Conservation (phyloP, 106 monocot genomes). For the Agapanthus africanus region DNA sequence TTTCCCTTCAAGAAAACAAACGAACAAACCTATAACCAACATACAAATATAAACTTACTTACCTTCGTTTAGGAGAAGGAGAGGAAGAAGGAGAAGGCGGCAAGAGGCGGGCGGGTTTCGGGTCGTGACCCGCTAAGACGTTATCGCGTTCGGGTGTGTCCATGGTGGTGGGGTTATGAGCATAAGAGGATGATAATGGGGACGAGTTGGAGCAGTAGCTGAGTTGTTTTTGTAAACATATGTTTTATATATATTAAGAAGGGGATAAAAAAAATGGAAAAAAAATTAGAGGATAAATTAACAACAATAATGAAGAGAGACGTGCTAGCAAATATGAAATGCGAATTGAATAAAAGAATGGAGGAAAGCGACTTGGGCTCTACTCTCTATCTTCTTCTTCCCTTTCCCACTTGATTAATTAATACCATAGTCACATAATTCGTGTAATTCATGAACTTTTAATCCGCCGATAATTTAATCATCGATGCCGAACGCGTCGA, state of each 20-base stretch:
- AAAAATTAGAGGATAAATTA: neutral
- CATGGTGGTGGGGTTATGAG: neutral
- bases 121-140: neutral
- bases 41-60: neutral
- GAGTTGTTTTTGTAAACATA: neutral
- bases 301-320: neutral
- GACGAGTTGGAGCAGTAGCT: neutral
- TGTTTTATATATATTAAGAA: neutral
- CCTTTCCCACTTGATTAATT: neutral
- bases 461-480: too few species aligned
- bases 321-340: slow-evolving; percentile 3
- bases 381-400: neutral
- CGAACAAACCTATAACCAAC: slow-evolving; percentile 7
- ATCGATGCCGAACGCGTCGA: too few species aligned
- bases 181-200: neutral
- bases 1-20: neutral
- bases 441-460: too few species aligned
- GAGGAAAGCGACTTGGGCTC: neutral
- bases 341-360: neutral
- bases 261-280: too few species aligned
- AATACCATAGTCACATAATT: too few species aligned
- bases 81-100: neutral
- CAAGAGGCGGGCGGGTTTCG: neutral
- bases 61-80: slow-evolving; percentile 11
- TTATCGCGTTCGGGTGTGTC: neutral